phyloP scores from a whole-genome alignment of 2,329 filamentous ascomycete genomes.

The Aureobasidium namibiae region DNA sequence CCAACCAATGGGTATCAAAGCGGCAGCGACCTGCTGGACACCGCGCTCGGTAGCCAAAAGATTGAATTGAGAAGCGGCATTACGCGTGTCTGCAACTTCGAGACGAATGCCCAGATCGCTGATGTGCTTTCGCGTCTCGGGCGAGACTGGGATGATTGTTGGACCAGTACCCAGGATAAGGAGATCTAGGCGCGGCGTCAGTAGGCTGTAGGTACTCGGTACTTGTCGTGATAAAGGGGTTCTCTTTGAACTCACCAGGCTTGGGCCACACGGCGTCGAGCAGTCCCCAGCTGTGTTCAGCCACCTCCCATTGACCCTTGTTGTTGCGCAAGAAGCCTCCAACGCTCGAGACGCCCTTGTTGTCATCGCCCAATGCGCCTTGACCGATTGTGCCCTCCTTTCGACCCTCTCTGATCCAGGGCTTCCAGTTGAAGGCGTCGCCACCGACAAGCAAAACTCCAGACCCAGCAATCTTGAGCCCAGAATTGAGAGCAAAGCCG shows the following conservation, averaged over 20 bases:
- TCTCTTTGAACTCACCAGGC: constrained; percentile 55
- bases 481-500: constrained; percentile 82
- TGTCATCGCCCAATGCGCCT: constrained; percentile 29
- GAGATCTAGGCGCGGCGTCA: constrained; percentile 51
- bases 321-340: constrained; percentile 54
- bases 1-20: constrained; percentile 81
- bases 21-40: constrained; percentile 74
- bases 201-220: not conserved
- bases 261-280: constrained; percentile 77
- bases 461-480: constrained; percentile 57
- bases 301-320: constrained; percentile 75
- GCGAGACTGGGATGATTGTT: constrained; percentile 66
- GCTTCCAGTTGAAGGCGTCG: constrained; percentile 82
- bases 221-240: not conserved
- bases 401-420: constrained; percentile 53
- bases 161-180: constrained; percentile 82
- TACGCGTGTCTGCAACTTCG: constrained; percentile 61
- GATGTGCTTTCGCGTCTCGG: constrained; percentile 62
- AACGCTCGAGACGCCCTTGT: constrained; percentile 25
- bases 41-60: constrained; percentile 89
- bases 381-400: constrained; percentile 30
- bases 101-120: constrained; percentile 73
- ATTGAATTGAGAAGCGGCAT: constrained; percentile 92
- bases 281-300: constrained; percentile 61
- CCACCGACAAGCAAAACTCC: constrained; percentile 76